A percentile compares a stretch with the other conserved stretches of the same genome.
Conservation (phyloP, 305 asterid species). For the Stenogyne calaminthoides region DNA sequence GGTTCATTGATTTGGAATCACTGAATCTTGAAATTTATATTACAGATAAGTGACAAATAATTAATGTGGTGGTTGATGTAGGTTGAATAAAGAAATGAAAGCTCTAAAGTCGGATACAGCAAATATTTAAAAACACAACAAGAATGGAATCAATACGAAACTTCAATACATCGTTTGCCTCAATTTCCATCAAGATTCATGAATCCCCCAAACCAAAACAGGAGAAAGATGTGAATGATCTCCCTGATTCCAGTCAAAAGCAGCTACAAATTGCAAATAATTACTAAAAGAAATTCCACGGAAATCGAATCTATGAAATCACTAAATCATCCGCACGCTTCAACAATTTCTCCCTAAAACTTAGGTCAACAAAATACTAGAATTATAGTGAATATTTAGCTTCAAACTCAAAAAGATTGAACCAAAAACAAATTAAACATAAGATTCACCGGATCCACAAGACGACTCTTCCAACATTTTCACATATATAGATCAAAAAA, state of each 20-base stretch:
- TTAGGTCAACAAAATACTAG: not conserved
- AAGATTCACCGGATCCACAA: conserved; percentile 11
- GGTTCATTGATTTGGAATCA: not conserved
- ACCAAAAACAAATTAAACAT: not conserved
- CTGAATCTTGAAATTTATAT: not conserved
- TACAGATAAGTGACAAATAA: not conserved
- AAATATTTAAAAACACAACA: not conserved
- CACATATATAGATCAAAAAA: conserved; percentile 6
- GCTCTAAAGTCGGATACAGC: conserved; percentile 11
- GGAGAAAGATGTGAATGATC: not conserved
- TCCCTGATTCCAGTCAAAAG: not conserved
- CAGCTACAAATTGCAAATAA: not conserved
- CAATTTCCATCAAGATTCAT: not conserved
- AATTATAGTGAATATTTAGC: not conserved
- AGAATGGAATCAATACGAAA: conserved; percentile 2
- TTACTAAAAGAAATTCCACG: not conserved
- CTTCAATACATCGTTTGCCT: not conserved
- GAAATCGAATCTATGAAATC: conserved; percentile 1
- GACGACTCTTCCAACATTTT: not conserved
- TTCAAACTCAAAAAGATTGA: not conserved
- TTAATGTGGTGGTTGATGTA: not conserved
- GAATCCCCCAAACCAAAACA: not conserved
- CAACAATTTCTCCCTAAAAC: not conserved
- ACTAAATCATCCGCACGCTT: not conserved
- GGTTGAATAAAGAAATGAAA: not conserved